These are phyloP conservation scores for Avena eriantha DNA, from an alignment of 176 grass and related monocot species.

Conservation along the genomic window DNA sequence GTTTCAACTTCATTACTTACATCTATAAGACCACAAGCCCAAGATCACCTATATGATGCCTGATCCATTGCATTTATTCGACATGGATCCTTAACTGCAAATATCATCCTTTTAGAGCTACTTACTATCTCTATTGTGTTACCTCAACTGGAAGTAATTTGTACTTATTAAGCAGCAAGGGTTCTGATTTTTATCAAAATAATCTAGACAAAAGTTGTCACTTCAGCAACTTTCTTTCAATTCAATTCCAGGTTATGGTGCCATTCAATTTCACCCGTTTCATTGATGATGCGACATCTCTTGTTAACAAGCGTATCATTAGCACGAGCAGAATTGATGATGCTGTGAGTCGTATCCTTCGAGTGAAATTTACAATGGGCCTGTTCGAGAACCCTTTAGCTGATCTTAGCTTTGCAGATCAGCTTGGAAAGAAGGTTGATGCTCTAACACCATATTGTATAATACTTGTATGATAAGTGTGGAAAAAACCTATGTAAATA, in stretches of 20 bases:
- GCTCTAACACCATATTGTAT: slow-evolving; percentile 1
- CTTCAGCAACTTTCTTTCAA: not conserved
- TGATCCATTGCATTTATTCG: slow-evolving; percentile 9
- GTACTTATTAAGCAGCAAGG: not conserved
- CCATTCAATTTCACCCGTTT: slow-evolving; percentile 81
- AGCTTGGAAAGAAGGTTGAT: slow-evolving; percentile 94
- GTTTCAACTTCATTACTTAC: not conserved
- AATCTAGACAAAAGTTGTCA: not conserved
- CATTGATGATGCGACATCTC: slow-evolving; percentile 71
- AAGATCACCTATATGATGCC: not conserved
- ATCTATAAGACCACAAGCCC: slow-evolving; percentile 9
- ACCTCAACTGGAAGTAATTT: slow-evolving; percentile 9
- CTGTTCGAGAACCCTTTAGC: slow-evolving; percentile 89
- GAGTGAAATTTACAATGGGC: slow-evolving; percentile 98
- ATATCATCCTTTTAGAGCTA: slow-evolving; percentile 17
- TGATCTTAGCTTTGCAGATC: slow-evolving; percentile 86
- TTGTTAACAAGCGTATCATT: slow-evolving; percentile 76
- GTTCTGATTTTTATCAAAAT: slow-evolving; percentile 12
- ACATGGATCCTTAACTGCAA: slow-evolving; percentile 9
- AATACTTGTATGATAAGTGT: slow-evolving; percentile 10
- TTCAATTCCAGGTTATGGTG: slow-evolving; percentile 72
- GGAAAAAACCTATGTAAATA: slow-evolving; percentile 35
- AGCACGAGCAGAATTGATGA: slow-evolving; percentile 90
- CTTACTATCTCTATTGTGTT: slow-evolving; percentile 1
- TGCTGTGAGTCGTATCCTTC: slow-evolving; percentile 85